Evolutionary conservation across 2,329 filamentous ascomycete genomes (phyloP), one percentile per base, ranked within the genome.

Genomic region (Neonectria neomacrospora): DNA sequence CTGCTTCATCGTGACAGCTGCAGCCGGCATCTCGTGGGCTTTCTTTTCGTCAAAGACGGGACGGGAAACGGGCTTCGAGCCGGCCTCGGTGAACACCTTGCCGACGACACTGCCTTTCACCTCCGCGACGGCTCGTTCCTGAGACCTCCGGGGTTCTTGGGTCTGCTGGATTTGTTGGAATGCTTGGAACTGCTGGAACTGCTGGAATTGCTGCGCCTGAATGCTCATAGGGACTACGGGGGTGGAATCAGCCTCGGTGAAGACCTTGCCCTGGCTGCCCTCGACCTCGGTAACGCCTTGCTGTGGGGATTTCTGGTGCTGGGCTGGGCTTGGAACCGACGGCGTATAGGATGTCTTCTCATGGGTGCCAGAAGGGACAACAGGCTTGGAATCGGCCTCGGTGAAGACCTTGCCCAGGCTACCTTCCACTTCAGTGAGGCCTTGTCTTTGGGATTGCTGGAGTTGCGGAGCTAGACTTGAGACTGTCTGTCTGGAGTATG

Each of bases 351-450:
- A 52, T 14, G 20, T 48, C 37, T 51, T 55, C 30, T 56, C 45
- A 2, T 61, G 45, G 5, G 12, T 39, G 3, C 20, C 8, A 3
- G 20, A 7, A n/a, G 42, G 42, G 16, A 10, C 18, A 12, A 50
- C 37, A 12, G 32, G 30, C 18, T 32, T 50, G 26, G 45, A 28
- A 20, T 58, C 48, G 5, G 42, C 39, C 39, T 61, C 58, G 16
- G 44, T 57, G 20, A 34, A 61, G 14, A 47, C 39, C 16, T 56
- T 57, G 20, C 58, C 53, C 12, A 8, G n/a, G 14, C 42, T 28
- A 12, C 54, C 60, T 26, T 58, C 54, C 4, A 58, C 34, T 32
- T 63, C 60, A 1, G 44, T 37, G 3, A 55, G n/a, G 8, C 44
- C 41, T 2, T 45, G 23, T 20, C 34, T 16, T 3, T 8, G 22